Conservation (phyloP, 306 rosid genomes). For the Lagenaria siceraria region DNA sequence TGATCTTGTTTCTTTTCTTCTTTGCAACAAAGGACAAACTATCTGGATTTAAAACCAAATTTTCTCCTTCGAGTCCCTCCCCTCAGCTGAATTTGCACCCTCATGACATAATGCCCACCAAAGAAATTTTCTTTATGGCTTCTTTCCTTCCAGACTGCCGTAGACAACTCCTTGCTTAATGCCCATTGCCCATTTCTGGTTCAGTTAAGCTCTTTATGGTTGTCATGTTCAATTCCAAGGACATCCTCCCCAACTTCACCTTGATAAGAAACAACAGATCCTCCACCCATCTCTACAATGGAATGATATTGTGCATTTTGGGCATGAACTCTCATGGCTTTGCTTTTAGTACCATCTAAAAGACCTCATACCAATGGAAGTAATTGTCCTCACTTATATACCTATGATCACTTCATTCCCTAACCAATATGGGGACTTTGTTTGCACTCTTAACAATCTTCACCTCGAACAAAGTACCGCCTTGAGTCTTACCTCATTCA, state of each 20-base stretch:
- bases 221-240: neutral
- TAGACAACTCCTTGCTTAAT: neutral
- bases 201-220: neutral
- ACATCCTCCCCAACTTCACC: neutral
- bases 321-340: no score
- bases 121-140: neutral
- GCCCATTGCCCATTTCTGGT: neutral
- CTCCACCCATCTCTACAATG: no score
- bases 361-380: no score
- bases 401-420: no score
- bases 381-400: no score
- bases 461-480: no score
- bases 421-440: no score
- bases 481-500: no score
- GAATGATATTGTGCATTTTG: no score
- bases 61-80: neutral
- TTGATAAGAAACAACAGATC: no score
- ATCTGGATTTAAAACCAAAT: neutral
- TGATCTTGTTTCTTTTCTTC: neutral
- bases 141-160: neutral
- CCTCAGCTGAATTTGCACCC: neutral
- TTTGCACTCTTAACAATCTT: no score
- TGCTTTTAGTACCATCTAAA: no score
- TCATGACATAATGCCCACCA: neutral
- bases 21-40: neutral